These are phyloP conservation scores for Taphrina sp. DNA, from an alignment of 1,139 yeast species.

Conservation along the genomic window DNA sequence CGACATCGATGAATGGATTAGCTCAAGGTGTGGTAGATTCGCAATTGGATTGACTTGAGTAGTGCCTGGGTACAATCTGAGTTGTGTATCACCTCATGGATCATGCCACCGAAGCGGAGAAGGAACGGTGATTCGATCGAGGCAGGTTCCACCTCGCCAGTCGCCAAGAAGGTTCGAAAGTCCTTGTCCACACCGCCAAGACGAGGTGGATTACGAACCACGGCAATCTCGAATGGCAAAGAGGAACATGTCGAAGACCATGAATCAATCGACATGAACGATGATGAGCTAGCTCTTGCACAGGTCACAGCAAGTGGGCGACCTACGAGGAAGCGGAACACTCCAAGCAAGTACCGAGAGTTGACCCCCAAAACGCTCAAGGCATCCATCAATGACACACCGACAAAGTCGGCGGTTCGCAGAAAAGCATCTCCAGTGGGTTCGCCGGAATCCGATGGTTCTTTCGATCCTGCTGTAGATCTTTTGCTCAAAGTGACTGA, in stretches of 20 bases:
- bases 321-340: not conserved
- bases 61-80: too few relatives aligned
- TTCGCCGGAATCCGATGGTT: not conserved
- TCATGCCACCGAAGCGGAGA: conserved; percentile 3
- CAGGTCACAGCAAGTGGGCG: not conserved
- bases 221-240: not conserved
- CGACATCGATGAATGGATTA: too few relatives aligned
- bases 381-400: conserved; percentile 8
- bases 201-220: not conserved
- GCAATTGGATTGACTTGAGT: too few relatives aligned
- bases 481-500: conserved; percentile 5
- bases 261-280: not conserved
- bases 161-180: not conserved
- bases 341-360: not conserved
- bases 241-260: not conserved
- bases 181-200: not conserved
- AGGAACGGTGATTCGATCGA: not conserved
- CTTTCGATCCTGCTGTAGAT: conserved; percentile 16
- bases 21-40: too few relatives aligned
- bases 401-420: not conserved
- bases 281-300: conserved; percentile 12
- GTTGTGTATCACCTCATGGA: not conserved
- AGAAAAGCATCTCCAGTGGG: not conserved
- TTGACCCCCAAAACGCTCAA: not conserved
- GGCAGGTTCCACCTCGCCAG: not conserved